Base-by-base conservation (phyloP, 192 early-diverging fungal species). In the Entomortierella beljakovae region DNA sequence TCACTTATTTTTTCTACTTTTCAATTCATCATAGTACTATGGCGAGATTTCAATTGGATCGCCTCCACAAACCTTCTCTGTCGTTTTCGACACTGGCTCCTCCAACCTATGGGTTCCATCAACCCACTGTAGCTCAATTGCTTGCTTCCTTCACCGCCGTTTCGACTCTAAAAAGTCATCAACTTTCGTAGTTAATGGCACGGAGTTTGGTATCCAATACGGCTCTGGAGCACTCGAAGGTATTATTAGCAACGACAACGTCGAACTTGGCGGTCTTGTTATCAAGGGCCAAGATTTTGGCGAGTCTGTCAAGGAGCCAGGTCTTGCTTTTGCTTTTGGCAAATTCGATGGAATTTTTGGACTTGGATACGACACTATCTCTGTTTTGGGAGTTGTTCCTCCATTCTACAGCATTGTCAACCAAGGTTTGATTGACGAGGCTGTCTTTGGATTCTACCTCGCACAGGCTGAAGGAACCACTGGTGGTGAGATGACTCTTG, bases 321-420 rank as follows among this genome's bases (percentile, higher is more conserved):
- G 98, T 1, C 89, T 99, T 51, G 90, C 97, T 3, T 99, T 99
- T 87, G 94, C 93, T 9, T 92, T 97, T 77, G 98, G 95, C 31
- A 83, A 90, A 25, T 99, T 99, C 70, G 98, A 99, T 79, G 98
- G 98, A n/a, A 99, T 99, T 73, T 88, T 98, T 57, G 97, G 97
- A 15, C 84, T 98, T 22, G 96, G 89, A 25, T 93, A 94, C 68
- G 92, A 95, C 68, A 91, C 85, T 56, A 98, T 98, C 80, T 91
- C 95, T 8, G 97, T 98, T 29, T 81, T 92, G 31, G 81, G 88
- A 35, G 93, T 95, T 22, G 94, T 97, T 42, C 98, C 98, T 28
- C 98, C 98, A 6, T 94, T 99, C 82, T 99, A 98, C 83, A 88
- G 92, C 63, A 91, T 98, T 88, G 88, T 98, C 40, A 89, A 97